Evolutionary conservation across 192 early-diverging fungal genomes (phyloP), one percentile per base, ranked within the genome.

Genomic region (Coemansia sp.): DNA sequence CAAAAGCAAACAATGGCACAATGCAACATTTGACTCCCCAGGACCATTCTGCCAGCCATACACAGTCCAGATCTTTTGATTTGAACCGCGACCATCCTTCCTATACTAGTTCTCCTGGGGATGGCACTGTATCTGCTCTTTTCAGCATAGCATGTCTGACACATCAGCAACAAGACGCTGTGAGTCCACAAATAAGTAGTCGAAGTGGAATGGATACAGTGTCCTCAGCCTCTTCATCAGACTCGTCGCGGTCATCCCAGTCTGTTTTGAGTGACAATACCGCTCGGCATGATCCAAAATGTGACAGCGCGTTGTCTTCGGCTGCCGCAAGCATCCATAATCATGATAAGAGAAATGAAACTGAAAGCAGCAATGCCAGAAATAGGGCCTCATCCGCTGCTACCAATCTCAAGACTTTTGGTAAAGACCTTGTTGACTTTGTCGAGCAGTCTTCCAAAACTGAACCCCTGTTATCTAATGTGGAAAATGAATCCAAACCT

Each of bases 401-500:
- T 54, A 19, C 52, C 10, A 21, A 51, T 33, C 58, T 68, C 9
- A 8, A 63, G 6, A 72, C 61, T 19, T 25, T 68, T 25, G 75
- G 75, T 33, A 77, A 77, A 59, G 68, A 77, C 22, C 33, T 77
- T n/a, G 75, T 77, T 27, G 62, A 68, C 6, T 66, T 64, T 23
- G 53, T 66, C 23, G 73, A 65, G n/a, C 23, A 61, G 39, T 33
- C 68, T 54, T 22, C n/a, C 25, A 64, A 22, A 5, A 32, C 33
- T 22, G 19, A 51, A 6, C 25, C 25, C 23, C 4, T 32, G 6
- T 0, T 22, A 30, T 36, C 17, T 59, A 21, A 10, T 59, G 31
- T 21, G 33, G 39, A 59, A 59, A 59, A 20, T 21, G 2, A 14
- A 59, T 14, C 32, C 58, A 21, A 19, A 36, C 30, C 58, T 20